phyloP scores from a whole-genome alignment of 2,329 filamentous ascomycete genomes.

The Westerdykella ornata region DNA sequence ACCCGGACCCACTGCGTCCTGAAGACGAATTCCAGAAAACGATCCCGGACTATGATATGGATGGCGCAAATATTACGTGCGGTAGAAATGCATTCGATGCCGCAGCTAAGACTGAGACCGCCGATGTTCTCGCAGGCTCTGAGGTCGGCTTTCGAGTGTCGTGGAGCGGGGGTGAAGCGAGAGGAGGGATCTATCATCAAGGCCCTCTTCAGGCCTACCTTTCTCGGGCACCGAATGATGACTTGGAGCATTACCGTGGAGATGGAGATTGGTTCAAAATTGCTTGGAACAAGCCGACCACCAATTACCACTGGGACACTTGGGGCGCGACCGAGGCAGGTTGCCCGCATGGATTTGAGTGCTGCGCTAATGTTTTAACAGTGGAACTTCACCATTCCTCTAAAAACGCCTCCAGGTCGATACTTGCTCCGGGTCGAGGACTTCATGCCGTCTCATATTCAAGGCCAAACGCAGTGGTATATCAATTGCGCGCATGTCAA shows the following conservation, averaged over 20 bases:
- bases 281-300: not conserved
- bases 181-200: slow-evolving; percentile 5
- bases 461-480: slow-evolving; percentile 11
- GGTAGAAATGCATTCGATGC: slow-evolving; percentile 4
- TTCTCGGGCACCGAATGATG: slow-evolving; percentile 5
- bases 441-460: slow-evolving; percentile 5
- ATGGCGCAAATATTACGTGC: slow-evolving; percentile 3
- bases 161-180: not conserved
- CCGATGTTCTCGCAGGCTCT: slow-evolving; percentile 6
- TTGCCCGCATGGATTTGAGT: too few species aligned
- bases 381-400: slow-evolving; percentile 17
- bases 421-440: slow-evolving; percentile 13
- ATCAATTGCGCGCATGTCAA: slow-evolving; percentile 14
- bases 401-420: slow-evolving; percentile 11
- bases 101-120: slow-evolving; percentile 3
- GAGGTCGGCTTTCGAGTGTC: slow-evolving; percentile 2
- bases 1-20: too few species aligned
- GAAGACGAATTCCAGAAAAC: too few species aligned
- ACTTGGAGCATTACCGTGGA: slow-evolving; percentile 5
- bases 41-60: too few species aligned
- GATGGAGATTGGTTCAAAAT: slow-evolving; percentile 12
- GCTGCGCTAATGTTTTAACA: not conserved
- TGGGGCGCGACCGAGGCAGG: not conserved
- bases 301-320: not conserved
- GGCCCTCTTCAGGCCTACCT: slow-evolving; percentile 8